These are phyloP conservation scores for Monilinia fructicola DNA, from an alignment of 2,329 filamentous ascomycete genomes.

Conservation along the genomic window DNA sequence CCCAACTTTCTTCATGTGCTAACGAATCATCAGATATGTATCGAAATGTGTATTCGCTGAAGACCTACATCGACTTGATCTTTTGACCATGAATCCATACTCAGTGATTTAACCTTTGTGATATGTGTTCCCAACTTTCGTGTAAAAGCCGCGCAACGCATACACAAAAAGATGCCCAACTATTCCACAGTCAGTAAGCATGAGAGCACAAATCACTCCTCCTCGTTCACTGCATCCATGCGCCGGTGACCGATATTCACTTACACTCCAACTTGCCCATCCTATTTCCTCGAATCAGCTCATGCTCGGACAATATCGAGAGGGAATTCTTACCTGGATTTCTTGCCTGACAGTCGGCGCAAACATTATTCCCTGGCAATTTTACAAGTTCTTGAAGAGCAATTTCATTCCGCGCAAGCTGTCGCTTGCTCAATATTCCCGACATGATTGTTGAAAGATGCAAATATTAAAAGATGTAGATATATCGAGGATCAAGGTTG, in stretches of 20 bases:
- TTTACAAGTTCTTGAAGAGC: constrained; percentile 85
- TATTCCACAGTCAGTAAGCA: constrained; percentile 44
- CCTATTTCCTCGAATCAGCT: constrained; percentile 29
- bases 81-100: constrained; percentile 95
- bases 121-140: constrained; percentile 95
- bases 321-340: constrained; percentile 74
- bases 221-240: constrained; percentile 1
- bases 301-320: neutral
- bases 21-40: constrained; percentile 29
- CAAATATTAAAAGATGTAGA: constrained; percentile 20
- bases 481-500: constrained; percentile 1
- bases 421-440: constrained; percentile 82
- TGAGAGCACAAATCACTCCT: constrained; percentile 12
- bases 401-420: constrained; percentile 96
- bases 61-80: constrained; percentile 88
- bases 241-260: constrained; percentile 25
- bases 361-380: constrained; percentile 85
- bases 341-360: constrained; percentile 86
- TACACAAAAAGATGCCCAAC: constrained; percentile 94
- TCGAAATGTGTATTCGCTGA: neutral
- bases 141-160: constrained; percentile 95
- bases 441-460: constrained; percentile 54
- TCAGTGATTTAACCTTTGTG: constrained; percentile 97
- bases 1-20: constrained; percentile 94
- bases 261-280: constrained; percentile 43